Percentiles rank a stretch among this genome's conserved stretches.
These are phyloP conservation scores for Penicillium macrosclerotiorum DNA, from an alignment of 495 filamentous ascomycete genomes.

Conservation along the genomic window DNA sequence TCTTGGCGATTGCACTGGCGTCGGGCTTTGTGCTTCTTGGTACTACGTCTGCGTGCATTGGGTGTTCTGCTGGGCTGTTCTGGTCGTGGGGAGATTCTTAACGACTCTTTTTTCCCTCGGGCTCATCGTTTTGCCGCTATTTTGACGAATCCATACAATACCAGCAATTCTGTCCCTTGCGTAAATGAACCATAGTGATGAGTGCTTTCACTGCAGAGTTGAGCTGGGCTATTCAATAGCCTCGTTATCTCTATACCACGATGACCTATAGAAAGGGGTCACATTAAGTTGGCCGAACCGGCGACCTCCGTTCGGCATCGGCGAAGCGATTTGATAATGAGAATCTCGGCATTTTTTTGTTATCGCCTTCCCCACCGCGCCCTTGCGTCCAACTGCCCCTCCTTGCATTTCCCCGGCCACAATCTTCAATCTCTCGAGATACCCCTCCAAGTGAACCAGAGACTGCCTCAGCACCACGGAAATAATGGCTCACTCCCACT, in stretches of 20 bases:
- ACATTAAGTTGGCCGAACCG: slow-evolving; percentile 8
- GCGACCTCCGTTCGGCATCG: slow-evolving; percentile 22
- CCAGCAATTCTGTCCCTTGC: slow-evolving; percentile 3
- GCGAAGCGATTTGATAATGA: slow-evolving; percentile 4
- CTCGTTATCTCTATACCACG: not conserved
- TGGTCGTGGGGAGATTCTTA: slow-evolving; percentile 16
- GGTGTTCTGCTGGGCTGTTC: slow-evolving; percentile 12
- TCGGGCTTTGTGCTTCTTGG: slow-evolving; percentile 27
- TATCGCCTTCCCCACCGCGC: slow-evolving; percentile 14
- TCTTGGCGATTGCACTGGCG: slow-evolving; percentile 42
- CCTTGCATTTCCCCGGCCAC: not conserved
- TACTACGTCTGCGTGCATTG: slow-evolving; percentile 27
- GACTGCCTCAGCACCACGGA: not conserved
- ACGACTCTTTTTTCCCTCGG: slow-evolving; percentile 15
- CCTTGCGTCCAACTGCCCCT: slow-evolving; percentile 25
- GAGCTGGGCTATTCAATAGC: not conserved
- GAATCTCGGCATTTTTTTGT: slow-evolving; percentile 22
- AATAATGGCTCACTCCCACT: slow-evolving; percentile 53
- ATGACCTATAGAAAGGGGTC: not conserved
- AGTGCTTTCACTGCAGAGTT: too few relatives aligned
- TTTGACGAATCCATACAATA: slow-evolving; percentile 31
- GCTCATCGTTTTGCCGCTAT: slow-evolving; percentile 23
- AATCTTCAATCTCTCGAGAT: not conserved
- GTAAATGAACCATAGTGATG: not conserved
- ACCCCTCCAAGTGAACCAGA: slow-evolving; percentile 1